These are phyloP conservation scores for Aspergillus ustus DNA, from an alignment of 2,329 filamentous ascomycete genomes.

Conservation along the genomic window DNA sequence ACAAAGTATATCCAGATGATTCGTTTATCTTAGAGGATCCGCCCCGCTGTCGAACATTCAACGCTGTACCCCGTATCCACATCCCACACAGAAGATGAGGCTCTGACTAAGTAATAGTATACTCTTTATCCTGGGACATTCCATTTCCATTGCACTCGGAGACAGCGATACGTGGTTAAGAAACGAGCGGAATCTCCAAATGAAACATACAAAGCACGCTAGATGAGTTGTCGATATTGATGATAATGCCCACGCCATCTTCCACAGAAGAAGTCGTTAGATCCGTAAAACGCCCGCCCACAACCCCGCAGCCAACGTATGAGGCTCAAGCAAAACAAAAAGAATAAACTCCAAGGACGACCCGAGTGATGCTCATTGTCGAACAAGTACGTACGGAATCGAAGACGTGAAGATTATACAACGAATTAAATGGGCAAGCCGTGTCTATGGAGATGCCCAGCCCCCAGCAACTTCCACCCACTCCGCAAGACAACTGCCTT, in stretches of 20 bases:
- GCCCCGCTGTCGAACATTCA: background rate
- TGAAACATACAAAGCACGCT: conserved; percentile 41
- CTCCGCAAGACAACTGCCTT: conserved; percentile 90
- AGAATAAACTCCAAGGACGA: conserved; percentile 35
- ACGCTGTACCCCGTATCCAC: background rate
- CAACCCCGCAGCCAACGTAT: conserved; percentile 38
- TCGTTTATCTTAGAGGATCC: background rate
- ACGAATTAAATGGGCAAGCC: conserved; percentile 28
- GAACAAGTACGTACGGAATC: conserved; percentile 37
- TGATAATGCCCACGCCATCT: conserved; percentile 40
- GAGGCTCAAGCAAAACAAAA: conserved; percentile 35
- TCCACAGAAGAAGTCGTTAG: conserved; percentile 40
- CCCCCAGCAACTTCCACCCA: conserved; percentile 98
- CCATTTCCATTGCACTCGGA: background rate
- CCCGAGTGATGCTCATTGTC: conserved; percentile 40
- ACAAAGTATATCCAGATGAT: background rate
- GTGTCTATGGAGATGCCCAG: conserved; percentile 69
- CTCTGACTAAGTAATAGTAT: background rate
- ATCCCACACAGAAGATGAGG: background rate
- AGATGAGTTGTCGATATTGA: conserved; percentile 44
- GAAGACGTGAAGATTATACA: conserved; percentile 36
- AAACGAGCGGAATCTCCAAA: conserved; percentile 28
- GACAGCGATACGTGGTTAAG: background rate
- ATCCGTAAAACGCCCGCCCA: conserved; percentile 45
- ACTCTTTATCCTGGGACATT: background rate